Evolutionary conservation across 1,139 yeast species (phyloP), one percentile per base, ranked within the genome.

Genomic region (Debaryomycetaceae sp.): DNA sequence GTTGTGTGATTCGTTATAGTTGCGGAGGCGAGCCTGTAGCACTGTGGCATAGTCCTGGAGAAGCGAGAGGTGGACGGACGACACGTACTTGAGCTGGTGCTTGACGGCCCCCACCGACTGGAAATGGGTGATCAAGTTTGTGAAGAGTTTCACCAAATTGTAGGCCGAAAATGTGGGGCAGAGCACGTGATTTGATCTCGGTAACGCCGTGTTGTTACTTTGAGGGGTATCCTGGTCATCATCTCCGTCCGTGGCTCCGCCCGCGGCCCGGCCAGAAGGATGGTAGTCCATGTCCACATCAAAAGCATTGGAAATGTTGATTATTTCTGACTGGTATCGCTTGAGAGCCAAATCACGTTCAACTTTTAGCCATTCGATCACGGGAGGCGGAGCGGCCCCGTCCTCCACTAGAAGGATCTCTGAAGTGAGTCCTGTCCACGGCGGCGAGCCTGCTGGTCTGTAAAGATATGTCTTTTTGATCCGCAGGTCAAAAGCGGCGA

Each of bases 111-210:
- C 62, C 32, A 77, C 52, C 11, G 77, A 62, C 25, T 63, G 55
- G 42, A 77, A 79, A 38, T 77, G 80, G 25, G 61, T 63, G 5
- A 83, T 81, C 25, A 83, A 63, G 30, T 76, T 77, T 36, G 77
- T 78, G 22, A 86, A 57, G 21, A 86, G 55, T 37, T 73, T 76
- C 25, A 66, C 66, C 34, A 82, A 45, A 32, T 76, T 73, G 28
- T 70, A 58, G 1, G 90, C 73, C 0, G 87, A 75, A 32, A 68
- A 66, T 0, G 90, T 79, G 2, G 93, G 90, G 37, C 70, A 71
- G 6, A 65, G 49, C 14, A 29, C 12, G 19, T 18, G 8, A 13
- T 10, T 14, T 12, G 14, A 16, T n/a, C n/a, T n/a, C n/a, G n/a
- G n/a, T 10, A 18, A 6, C 8, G 20, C 20, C 6, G 20, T 10